Evolutionary conservation across 805 yeast genomes (phyloP).

Genomic region (Monosporozyma unispora): DNA sequence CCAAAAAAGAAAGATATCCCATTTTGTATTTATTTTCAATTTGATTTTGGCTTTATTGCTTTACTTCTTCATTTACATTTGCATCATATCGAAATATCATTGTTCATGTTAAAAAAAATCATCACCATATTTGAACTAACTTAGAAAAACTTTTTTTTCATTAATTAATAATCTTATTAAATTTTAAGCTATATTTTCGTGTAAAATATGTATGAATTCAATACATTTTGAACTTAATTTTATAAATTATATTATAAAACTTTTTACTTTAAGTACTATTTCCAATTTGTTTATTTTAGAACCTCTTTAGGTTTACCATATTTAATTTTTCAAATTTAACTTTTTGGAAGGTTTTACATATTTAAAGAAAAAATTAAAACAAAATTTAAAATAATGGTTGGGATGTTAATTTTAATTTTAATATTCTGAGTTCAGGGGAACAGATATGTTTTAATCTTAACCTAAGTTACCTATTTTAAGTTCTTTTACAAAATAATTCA

Average conservation of each 20-base stretch:
- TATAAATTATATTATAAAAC: neutral
- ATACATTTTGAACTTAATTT: neutral
- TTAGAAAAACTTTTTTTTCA: neutral
- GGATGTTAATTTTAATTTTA: no score
- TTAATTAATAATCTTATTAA: neutral
- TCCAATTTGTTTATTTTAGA: neutral
- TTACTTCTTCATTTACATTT: neutral
- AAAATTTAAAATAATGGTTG: no score
- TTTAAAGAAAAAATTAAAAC: no score
- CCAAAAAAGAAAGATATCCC: neutral
- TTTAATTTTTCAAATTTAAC: neutral
- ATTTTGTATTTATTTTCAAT: neutral
- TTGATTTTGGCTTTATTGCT: neutral
- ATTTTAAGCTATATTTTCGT: neutral
- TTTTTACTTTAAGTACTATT: no score
- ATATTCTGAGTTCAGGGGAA: no score
- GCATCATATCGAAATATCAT: neutral
- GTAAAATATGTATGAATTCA: neutral
- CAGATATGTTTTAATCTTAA: no score
- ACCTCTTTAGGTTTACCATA: neutral
- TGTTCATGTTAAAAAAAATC: neutral
- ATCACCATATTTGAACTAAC: neutral
- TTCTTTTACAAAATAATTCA: no score
- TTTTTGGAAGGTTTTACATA: no score
- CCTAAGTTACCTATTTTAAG: no score